phyloP scores from a whole-genome alignment of 129 eudicot species.

The Arctium lappa region DNA sequence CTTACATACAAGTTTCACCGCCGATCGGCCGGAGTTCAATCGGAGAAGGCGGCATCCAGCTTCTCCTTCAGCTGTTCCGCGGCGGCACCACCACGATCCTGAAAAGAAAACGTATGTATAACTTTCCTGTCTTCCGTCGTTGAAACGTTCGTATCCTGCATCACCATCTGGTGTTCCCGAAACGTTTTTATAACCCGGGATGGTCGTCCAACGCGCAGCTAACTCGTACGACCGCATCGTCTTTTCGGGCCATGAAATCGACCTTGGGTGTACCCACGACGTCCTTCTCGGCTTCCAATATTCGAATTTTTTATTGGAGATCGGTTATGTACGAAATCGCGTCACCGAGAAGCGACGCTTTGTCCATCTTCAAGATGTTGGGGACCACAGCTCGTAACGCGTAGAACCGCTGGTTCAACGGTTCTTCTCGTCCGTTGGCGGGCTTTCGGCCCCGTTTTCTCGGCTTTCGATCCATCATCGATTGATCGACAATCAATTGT shows the following conservation, averaged over 20 bases:
- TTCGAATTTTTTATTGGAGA: conserved; percentile 73
- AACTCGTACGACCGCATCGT: conserved; percentile 62
- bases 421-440: conserved; percentile 91
- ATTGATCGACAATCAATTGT: conserved; percentile 43
- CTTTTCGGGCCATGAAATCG: conserved; percentile 68
- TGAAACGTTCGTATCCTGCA: conserved; percentile 51
- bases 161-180: conserved; percentile 52
- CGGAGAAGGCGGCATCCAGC: conserved; percentile 55
- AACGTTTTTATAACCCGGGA: conserved; percentile 72
- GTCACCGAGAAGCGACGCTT: conserved; percentile 91
- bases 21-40: conserved; percentile 18
- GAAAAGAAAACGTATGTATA: conserved; percentile 69
- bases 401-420: conserved; percentile 86
- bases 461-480: conserved; percentile 47
- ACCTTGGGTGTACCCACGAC: conserved; percentile 36
- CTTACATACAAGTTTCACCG: conserved; percentile 22
- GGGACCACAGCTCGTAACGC: conserved; percentile 95
- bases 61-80: conserved; percentile 69
- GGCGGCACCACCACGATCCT: conserved; percentile 43
- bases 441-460: conserved; percentile 94
- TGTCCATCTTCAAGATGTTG: conserved; percentile 94
- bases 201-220: conserved; percentile 77
- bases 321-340: conserved; percentile 89
- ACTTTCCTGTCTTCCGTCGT: conserved; percentile 61
- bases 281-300: conserved; percentile 72